Conservation (phyloP, 768 basidiomycete genomes). For the Chalciporus piperatus region DNA sequence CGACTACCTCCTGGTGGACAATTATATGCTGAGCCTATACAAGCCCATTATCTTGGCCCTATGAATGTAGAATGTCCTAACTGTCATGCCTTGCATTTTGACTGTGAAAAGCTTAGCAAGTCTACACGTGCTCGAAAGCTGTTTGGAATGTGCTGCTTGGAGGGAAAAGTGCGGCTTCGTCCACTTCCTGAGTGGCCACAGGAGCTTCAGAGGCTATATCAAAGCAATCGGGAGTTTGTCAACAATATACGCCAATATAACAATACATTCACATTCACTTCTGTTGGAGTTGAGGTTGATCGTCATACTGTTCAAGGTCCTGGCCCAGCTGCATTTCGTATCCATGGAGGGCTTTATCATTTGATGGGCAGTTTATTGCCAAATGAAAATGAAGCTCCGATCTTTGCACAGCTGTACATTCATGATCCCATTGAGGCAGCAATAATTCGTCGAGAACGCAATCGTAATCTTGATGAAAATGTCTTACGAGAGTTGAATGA, state of each 20-base stretch:
- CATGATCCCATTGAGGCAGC: conserved; percentile 38
- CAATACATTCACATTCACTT: conserved; percentile 39
- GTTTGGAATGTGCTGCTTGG: conserved; percentile 30
- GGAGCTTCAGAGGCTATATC: conserved; percentile 8
- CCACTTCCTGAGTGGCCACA: conserved; percentile 11
- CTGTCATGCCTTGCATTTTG: conserved; percentile 20
- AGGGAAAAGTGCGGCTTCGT: conserved; percentile 24
- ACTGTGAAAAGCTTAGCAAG: conserved; percentile 4
- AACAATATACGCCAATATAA: conserved; percentile 39
- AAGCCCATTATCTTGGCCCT: conserved; percentile 1
- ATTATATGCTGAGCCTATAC: conserved; percentile 12
- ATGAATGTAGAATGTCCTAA: conserved; percentile 11
- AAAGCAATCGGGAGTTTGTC: conserved; percentile 19
- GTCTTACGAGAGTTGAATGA: conserved; percentile 27
- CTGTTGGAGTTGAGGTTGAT: conserved; percentile 34
- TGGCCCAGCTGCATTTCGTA: conserved; percentile 13
- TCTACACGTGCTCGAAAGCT: background rate
- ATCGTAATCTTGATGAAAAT: conserved; percentile 17
- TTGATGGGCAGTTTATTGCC: conserved; percentile 32
- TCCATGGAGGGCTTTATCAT: conserved; percentile 39
- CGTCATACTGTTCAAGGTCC: conserved; percentile 11
- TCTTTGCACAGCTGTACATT: conserved; percentile 42
- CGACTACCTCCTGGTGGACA: conserved; percentile 1
- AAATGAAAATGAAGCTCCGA: conserved; percentile 12
- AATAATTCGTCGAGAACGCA: conserved; percentile 18